Evolutionary conservation across 495 filamentous ascomycete genomes (phyloP), one percentile per base, ranked within the genome.

Genomic region (Aspergillus nanangensis): DNA sequence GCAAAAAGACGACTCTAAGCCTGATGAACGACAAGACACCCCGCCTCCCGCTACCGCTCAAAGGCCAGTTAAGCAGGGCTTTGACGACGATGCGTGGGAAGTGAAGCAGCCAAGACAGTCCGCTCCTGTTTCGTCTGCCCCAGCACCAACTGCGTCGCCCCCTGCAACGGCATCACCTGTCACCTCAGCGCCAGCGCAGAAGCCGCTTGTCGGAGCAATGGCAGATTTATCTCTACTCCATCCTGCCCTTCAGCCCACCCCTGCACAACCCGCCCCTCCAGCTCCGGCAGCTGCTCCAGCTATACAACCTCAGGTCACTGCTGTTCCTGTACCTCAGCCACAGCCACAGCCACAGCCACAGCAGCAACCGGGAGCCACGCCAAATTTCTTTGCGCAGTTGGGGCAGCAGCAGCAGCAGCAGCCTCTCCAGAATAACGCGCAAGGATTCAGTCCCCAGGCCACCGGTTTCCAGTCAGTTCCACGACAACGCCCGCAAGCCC

Each of bases 1-100:
- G 31, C 80, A 82, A 60, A 78, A 82, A 37, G 63, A 66, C 23
- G 63, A 51, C 14, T 54, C 58, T 3, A 77, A 78, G 42, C 60
- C 67, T 3, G 50, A 62, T 21, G 66, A 78, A 56, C 71, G 69
- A 38, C 71, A 70, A 31, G 69, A 68, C 13, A 69, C 68, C 25
- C 61, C 75, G 20, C 57, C 70, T 25, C 58, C 75, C 25, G 50
- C 66, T 10, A 61, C 67, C 2, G 51, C 73, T 3, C 66, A 74
- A 36, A 72, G 72, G 45, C 74, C 82, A 15, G 62, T 65, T 23
- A 39, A 64, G 15, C 66, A 72, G 39, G 90, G 90, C 17, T 97
- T 99, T 51, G 93, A 99, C 33, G 94, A 98, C 56, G 88, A 96
- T 72, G 94, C 94, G 21, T 99, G 93, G 93, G 88, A 91, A 58